Evolutionary conservation across 306 rosid genomes (phyloP), one percentile per base, ranked within the genome.

Genomic region (Trichosanthes truncata): DNA sequence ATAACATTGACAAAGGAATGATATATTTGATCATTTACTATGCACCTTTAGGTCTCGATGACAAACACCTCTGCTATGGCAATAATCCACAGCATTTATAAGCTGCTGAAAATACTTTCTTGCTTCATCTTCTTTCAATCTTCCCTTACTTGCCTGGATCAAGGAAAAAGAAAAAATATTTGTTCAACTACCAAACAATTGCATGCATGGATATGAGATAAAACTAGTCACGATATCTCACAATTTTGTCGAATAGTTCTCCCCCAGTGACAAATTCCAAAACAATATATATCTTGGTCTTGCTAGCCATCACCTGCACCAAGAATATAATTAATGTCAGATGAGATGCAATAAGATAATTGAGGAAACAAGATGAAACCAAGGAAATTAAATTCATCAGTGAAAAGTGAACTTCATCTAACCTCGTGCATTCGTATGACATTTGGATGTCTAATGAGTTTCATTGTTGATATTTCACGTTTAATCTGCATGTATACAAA

Each of bases 381-480:
- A 17, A 75, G 48, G 14, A 73, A 46, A 46, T 23, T 48, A 73
- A 46, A 26, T 46, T 48, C 40, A 48, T 48, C 15, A 21, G 56
- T 43, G n/a, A 46, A 68, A 21, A 71, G 11, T 18, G 73, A 66
- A 12, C 75, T 4, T 43, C 21, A 81, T 65, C 94, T 86, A 74
- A 94, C 98, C 97, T 95, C 97, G 41, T 85, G 77, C 97, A 95
- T 92, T 45, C 97, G 93, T 73, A 95, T 89, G 74, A 95, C 98
- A 77, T 95, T 92, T 33, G 98, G 98, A 79, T 95, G 97, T 84
- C 90, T 91, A 60, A 95, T 89, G 57, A 95, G 87, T 82, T 92
- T 95, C 98, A 95, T 95, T 1, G 98, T 95, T 36, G 97, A 91
- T 83, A 95, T 95, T 83, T 95, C 98, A 80, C 97, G 92, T 78